Conservation (phyloP, 1,284 basidiomycete species). For the Boletus sp. region DNA sequence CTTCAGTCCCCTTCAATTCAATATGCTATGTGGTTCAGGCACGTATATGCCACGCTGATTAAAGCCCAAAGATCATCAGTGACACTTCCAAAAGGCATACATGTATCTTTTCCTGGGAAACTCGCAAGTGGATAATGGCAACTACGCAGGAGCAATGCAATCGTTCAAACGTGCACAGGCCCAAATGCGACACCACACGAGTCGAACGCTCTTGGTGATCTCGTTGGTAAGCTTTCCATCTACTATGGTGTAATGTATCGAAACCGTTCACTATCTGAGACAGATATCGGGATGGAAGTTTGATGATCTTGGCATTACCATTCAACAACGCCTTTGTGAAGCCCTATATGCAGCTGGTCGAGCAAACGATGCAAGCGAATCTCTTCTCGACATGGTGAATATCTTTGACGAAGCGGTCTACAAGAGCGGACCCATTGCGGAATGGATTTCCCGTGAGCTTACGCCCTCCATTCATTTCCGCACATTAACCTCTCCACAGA, state of each 20-base stretch:
- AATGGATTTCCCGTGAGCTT: not conserved
- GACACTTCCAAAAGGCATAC: not conserved
- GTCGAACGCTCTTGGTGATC: not conserved
- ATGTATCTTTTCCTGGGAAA: slow-evolving; percentile 1
- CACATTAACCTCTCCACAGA: not conserved
- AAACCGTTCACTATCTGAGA: not conserved
- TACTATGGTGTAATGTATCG: no score
- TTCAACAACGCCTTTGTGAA: not conserved
- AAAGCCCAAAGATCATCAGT: not conserved
- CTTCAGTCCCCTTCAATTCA: not conserved
- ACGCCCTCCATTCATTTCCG: not conserved
- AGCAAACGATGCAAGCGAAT: not conserved
- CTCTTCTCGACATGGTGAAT: not conserved
- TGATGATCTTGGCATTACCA: not conserved
- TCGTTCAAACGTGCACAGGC: not conserved
- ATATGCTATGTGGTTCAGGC: not conserved
- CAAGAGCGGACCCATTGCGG: not conserved
- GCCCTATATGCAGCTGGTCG: not conserved
- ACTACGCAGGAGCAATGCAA: not conserved
- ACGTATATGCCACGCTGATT: not conserved
- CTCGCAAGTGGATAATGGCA: not conserved
- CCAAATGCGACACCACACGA: no score
- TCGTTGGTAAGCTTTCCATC: not conserved
- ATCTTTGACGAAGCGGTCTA: not conserved
- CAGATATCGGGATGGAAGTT: slow-evolving; percentile 5